Conservation (phyloP, 2,329 filamentous ascomycete genomes). For the Aspergillus sp. region DNA sequence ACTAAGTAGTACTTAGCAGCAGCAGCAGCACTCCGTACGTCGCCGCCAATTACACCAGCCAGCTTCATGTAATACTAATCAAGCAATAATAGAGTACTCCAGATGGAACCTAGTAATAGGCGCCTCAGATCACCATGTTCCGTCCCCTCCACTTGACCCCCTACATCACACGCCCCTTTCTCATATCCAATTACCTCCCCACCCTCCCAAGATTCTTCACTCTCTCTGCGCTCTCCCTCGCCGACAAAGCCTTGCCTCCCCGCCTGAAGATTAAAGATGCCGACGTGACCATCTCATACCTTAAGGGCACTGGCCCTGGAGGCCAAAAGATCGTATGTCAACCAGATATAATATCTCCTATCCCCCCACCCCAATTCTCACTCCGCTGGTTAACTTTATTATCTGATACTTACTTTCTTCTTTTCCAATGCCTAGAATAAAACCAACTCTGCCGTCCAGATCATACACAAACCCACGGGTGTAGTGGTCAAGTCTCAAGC, state of each 20-base stretch:
- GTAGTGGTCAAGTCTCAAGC: slow-evolving; percentile 93
- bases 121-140: slow-evolving; percentile 11
- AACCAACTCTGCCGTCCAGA: slow-evolving; percentile 90
- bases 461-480: slow-evolving; percentile 86
- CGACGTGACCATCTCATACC: slow-evolving; percentile 80
- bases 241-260: slow-evolving; percentile 68
- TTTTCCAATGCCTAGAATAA: slow-evolving; percentile 66
- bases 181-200: neutral
- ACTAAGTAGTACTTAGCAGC: neutral
- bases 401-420: too few relatives aligned
- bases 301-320: slow-evolving; percentile 89
- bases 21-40: neutral
- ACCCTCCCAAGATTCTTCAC: slow-evolving; percentile 24
- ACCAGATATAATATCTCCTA: neutral
- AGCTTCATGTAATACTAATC: neutral
- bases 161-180: neutral
- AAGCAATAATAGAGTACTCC: neutral
- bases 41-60: neutral
- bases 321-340: slow-evolving; percentile 83
- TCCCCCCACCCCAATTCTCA: neutral
- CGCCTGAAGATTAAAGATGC: slow-evolving; percentile 72
- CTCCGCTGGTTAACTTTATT: neutral
- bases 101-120: neutral
- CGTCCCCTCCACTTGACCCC: slow-evolving; percentile 10
- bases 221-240: slow-evolving; percentile 18